These are phyloP conservation scores for Hemileccinum impolitum DNA, from an alignment of 768 basidiomycete species.

Conservation along the genomic window DNA sequence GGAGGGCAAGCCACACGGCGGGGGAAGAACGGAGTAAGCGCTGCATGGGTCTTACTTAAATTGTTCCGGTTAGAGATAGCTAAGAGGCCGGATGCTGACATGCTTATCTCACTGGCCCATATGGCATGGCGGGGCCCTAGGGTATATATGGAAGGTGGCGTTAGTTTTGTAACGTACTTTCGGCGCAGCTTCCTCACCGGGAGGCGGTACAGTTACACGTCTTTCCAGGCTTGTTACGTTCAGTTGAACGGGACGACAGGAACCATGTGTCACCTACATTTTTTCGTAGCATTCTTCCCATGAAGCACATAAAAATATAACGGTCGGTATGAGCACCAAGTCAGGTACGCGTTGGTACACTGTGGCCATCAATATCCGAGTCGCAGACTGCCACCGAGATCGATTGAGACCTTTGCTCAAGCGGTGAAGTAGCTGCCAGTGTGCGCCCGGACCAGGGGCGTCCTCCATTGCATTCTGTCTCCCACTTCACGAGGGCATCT, in stretches of 20 bases:
- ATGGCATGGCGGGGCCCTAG: neutral
- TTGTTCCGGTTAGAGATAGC: neutral
- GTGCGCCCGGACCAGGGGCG: constrained; percentile 47
- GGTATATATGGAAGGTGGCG: too few species aligned
- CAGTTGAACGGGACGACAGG: too few species aligned
- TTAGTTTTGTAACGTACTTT: too few species aligned
- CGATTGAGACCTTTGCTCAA: neutral
- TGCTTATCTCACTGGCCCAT: constrained; percentile 1
- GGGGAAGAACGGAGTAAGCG: neutral
- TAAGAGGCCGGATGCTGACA: neutral
- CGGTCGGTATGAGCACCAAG: neutral
- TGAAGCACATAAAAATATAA: neutral
- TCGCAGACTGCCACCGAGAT: neutral
- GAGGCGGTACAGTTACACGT: too few species aligned
- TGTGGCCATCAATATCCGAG: neutral
- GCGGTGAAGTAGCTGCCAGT: neutral
- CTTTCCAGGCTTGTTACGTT: too few species aligned
- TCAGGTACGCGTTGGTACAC: neutral
- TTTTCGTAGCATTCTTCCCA: neutral
- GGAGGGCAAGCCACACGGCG: neutral
- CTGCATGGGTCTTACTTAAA: constrained; percentile 6
- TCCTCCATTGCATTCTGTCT: constrained; percentile 48
- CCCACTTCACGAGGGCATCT: constrained; percentile 51
- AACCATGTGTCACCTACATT: too few species aligned
- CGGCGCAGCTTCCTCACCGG: too few species aligned